These are phyloP conservation scores for Fusarium buxicola DNA, from an alignment of 2,329 filamentous ascomycete species.

Conservation along the genomic window DNA sequence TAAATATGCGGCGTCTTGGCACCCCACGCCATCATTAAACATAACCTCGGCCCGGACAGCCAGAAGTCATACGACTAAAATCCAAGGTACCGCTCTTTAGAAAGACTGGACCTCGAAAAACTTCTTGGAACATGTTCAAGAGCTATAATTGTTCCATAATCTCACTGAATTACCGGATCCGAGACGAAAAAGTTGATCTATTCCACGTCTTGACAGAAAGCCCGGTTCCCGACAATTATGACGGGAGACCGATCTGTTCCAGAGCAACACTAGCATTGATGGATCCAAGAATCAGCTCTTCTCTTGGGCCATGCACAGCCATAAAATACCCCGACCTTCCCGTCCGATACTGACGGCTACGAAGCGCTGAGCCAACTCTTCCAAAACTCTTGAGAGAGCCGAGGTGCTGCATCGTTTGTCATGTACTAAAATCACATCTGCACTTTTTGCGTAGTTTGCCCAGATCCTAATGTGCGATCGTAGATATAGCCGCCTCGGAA, in stretches of 20 bases:
- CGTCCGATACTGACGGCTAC: not conserved
- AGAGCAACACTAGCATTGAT: not conserved
- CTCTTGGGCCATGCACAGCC: not conserved
- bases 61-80: too few species aligned
- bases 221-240: rapidly evolving
- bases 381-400: too few species aligned
- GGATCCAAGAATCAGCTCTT: not conserved
- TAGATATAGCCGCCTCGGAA: too few species aligned
- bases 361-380: too few species aligned
- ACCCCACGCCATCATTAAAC: constrained; percentile 50
- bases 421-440: too few species aligned
- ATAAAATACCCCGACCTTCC: not conserved
- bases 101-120: too few species aligned
- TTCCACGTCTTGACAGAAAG: not conserved
- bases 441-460: too few species aligned
- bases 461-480: too few species aligned
- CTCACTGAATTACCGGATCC: not conserved
- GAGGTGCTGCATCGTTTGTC: too few species aligned
- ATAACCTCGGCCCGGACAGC: constrained; percentile 51
- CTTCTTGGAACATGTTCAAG: too few species aligned
- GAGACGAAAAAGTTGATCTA: not conserved
- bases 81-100: too few species aligned
- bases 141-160: too few species aligned
- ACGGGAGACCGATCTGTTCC: not conserved
- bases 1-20: constrained; percentile 54